Evolutionary conservation across 345 rosid species (phyloP), one percentile per base, ranked within the genome.

Genomic region (Balakata baccata): DNA sequence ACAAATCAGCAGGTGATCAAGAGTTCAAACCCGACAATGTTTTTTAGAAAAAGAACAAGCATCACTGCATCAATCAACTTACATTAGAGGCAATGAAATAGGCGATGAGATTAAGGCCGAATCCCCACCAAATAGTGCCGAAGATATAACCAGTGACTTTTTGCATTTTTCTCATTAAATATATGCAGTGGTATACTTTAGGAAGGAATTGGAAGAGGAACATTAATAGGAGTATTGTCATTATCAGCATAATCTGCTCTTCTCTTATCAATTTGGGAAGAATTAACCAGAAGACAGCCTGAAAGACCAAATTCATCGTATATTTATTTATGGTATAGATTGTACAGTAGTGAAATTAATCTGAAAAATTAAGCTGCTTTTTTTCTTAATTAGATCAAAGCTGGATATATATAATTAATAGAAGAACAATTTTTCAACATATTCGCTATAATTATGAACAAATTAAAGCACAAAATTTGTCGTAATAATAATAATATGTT

Each of bases 101-200:
- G 46, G 97, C 98, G 9, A 94, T 87, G 73, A 94, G 93, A 69
- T 94, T 92, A 49, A 94, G 87, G 82, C 86, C 92, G 66, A 94
- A 94, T 25, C 97, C 98, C 97, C 97, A 94, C 98, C 98, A 94
- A 78, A 94, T 87, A 60, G 98, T 86, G 43, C 98, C 98, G 51
- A 94, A 94, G 54, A 94, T 89, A 75, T 89, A 94, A 6, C 97
- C 98, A 5, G 97, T 94, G 75, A 89, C 98, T 79, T 92, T 92
- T 43, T 83, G 85, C 97, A 94, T 92, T 65, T 87, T 84, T 69
- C 87, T 85, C 96, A 92, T 90, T 72, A 94, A 72, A 66, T 81
- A 81, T 16, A 94, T 62, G 78, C 87, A 86, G 80, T 94, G 98
- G 80, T 92, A 94, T 22, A 94, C 88, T 80, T 94, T 94, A 25